phyloP scores from a whole-genome alignment of 352 stramenopile genomes.

The Globisporangium barbulae region DNA sequence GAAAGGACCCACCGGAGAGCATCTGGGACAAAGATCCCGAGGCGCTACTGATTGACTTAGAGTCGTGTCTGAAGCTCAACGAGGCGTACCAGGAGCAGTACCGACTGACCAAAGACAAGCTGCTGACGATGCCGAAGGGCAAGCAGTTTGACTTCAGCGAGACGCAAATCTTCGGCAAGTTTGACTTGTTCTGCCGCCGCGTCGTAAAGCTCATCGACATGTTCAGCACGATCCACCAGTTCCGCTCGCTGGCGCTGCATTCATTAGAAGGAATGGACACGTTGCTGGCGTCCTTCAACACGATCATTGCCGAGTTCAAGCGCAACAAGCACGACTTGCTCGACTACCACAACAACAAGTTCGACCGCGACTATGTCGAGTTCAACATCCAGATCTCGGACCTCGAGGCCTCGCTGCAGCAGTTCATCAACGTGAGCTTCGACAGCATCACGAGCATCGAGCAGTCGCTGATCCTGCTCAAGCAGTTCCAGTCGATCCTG shows the following conservation, averaged over 20 bases:
- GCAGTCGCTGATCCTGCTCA: slow-evolving; percentile 78
- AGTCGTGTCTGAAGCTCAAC: slow-evolving; percentile 83
- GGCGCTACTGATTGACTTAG: slow-evolving; percentile 54
- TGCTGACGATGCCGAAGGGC: slow-evolving; percentile 86
- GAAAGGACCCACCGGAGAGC: slow-evolving; percentile 45
- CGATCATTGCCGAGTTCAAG: slow-evolving; percentile 80
- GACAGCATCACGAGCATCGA: slow-evolving; percentile 89
- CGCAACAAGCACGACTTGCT: slow-evolving; percentile 82
- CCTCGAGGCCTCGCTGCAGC: slow-evolving; percentile 82
- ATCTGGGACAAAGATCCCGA: slow-evolving; percentile 83
- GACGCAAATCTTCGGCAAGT: slow-evolving; percentile 90
- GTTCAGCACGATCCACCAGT: slow-evolving; percentile 92
- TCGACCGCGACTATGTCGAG: slow-evolving; percentile 92
- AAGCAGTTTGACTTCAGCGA: slow-evolving; percentile 92
- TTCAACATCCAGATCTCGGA: slow-evolving; percentile 93
- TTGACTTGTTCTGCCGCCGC: slow-evolving; percentile 88
- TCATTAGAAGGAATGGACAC: slow-evolving; percentile 90
- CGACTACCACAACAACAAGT: slow-evolving; percentile 89
- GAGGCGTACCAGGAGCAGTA: slow-evolving; percentile 92
- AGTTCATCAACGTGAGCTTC: slow-evolving; percentile 91
- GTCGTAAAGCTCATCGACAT: slow-evolving; percentile 91
- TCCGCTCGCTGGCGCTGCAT: slow-evolving; percentile 83
- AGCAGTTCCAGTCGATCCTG: slow-evolving; percentile 87
- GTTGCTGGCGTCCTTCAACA: slow-evolving; percentile 73
- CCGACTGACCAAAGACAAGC: slow-evolving; percentile 84